phyloP scores from a whole-genome alignment of 495 filamentous ascomycete genomes.

The Penicillium daleae region DNA sequence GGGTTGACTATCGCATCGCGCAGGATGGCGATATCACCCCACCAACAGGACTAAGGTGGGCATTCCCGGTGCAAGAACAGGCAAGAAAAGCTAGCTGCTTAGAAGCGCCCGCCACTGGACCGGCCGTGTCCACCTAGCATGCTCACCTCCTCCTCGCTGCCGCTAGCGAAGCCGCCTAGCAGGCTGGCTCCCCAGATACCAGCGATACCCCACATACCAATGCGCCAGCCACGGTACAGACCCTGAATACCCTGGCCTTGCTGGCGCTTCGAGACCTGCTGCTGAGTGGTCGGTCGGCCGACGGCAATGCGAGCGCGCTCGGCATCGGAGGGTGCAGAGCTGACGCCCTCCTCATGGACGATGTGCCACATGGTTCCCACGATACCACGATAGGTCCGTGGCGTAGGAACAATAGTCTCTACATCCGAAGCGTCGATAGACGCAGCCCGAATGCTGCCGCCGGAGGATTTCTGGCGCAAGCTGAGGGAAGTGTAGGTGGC shows the following conservation, averaged over 20 bases:
- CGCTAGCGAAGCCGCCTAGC: constrained; percentile 52
- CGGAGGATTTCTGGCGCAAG: constrained; percentile 59
- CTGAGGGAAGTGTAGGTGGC: constrained; percentile 58
- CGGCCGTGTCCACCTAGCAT: constrained; percentile 32
- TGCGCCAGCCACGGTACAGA: constrained; percentile 90
- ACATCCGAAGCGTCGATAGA: constrained; percentile 55
- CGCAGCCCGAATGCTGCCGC: constrained; percentile 35
- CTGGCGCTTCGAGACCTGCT: constrained; percentile 50
- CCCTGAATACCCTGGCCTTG: constrained; percentile 82
- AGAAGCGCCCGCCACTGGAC: constrained; percentile 44
- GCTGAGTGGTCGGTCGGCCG: constrained; percentile 37
- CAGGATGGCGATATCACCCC: not conserved
- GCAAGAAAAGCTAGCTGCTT: constrained; percentile 2
- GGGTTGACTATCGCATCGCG: not conserved
- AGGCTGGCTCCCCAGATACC: constrained; percentile 79
- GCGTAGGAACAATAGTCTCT: constrained; percentile 71
- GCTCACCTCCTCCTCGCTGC: constrained; percentile 42
- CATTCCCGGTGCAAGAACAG: no score
- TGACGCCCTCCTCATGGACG: constrained; percentile 77
- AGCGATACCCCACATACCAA: constrained; percentile 93
- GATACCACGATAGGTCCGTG: constrained; percentile 71
- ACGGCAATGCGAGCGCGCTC: constrained; percentile 41
- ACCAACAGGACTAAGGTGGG: not conserved
- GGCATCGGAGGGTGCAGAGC: constrained; percentile 33
- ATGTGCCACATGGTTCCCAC: constrained; percentile 88